Conservation (phyloP, 768 basidiomycete species). For the Panellus pusillus region DNA sequence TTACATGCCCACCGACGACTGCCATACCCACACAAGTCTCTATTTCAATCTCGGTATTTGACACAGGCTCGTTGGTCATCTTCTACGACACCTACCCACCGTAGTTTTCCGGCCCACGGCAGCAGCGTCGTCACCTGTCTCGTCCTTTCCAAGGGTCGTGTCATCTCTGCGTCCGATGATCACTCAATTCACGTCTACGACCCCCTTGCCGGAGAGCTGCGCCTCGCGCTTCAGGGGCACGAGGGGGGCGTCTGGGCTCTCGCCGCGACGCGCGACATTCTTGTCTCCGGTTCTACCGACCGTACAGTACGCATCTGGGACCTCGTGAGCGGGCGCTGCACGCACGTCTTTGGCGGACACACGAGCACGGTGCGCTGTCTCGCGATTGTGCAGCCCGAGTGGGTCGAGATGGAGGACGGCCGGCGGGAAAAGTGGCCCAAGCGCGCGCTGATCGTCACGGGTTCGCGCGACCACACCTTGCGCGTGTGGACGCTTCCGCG, state of each 20-base stretch:
- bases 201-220: conserved; percentile 75
- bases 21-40: conserved; percentile 86
- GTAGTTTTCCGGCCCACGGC: conserved; percentile 86
- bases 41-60: conserved; percentile 89
- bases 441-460: conserved; percentile 50
- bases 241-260: conserved; percentile 97
- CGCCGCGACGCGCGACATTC: conserved; percentile 82
- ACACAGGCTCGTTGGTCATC: conserved; percentile 80
- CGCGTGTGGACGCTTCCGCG: conserved; percentile 32
- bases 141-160: conserved; percentile 90
- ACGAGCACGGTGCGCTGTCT: conserved; percentile 95
- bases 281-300: conserved; percentile 93
- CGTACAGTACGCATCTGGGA: conserved; percentile 94
- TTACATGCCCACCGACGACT: conserved; percentile 57
- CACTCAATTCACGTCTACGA: conserved; percentile 95
- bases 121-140: conserved; percentile 93
- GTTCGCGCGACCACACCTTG: conserved; percentile 46
- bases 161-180: conserved; percentile 97
- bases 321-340: conserved; percentile 73
- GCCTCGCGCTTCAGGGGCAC: conserved; percentile 81
- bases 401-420: conserved; percentile 72
- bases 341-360: conserved; percentile 94
- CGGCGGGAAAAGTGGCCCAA: conserved; percentile 40
- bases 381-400: conserved; percentile 92
- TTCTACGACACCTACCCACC: conserved; percentile 68